Evolutionary conservation across 768 basidiomycete species (phyloP), one percentile per base, ranked within the genome.

Genomic region (Boletus barrowsii): DNA sequence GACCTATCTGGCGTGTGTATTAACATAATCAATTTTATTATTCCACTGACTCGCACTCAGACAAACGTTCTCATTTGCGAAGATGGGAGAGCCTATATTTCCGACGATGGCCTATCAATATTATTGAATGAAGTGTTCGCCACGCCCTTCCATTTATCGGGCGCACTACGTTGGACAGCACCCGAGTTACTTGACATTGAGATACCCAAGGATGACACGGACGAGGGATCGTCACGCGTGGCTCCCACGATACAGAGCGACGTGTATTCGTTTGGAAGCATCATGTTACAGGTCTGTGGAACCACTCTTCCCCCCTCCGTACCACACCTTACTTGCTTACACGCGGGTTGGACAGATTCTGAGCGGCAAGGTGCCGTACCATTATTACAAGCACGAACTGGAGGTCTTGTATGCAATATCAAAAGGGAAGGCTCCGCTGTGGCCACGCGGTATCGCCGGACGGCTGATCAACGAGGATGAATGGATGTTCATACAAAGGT

Each of bases 131-230:
- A n/a, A n/a, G n/a, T n/a, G n/a, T 61, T 63, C 20, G 55, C 55
- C 1, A 53, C 65, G n/a, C 63, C 63, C 7, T 42, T 68, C 32
- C 49, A 44, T n/a, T 33, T 42, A 53, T 32, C 63, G 57, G 61
- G 58, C 1, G 53, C 56, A 8, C 9, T 29, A 29, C 26, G 26
- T 9, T 29, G 26, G 26, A 29, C 26, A 29, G 26, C 26, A 9
- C 63, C 63, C 10, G 62, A 64, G 18, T 36, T 64, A 14, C 45
- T 64, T 5, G 42, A 39, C 22, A 44, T 57, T 14, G 24, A n/a
- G 15, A 26, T 33, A 14, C 47, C 22, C 17, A 52, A 49, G 44
- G 47, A 57, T 9, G 47, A 10, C 32, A 17, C 18, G 15, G 51
- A 40, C 22, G 33, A 39, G 22, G 55, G 41, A 18, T 39, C 41